A percentile compares a stretch with the other conserved stretches of the same genome.
Conservation (phyloP, 164 flowering plant species). For the Brasenia schreberi region DNA sequence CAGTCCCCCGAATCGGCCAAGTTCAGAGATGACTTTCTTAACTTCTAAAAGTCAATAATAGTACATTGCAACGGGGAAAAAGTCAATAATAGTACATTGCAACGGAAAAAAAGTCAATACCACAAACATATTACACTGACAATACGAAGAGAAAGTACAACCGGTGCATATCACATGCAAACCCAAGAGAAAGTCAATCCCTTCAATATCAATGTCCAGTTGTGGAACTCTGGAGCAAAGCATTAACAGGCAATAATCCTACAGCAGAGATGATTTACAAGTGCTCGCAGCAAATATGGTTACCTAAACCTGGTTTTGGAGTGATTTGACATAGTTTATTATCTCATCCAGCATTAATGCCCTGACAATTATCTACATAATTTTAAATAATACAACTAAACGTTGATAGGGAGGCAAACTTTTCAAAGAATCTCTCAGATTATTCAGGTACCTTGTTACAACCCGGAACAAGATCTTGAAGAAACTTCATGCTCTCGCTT, state of each 20-base stretch:
- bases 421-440: not conserved
- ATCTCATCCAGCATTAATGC: slow-evolving; percentile 86
- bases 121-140: not conserved
- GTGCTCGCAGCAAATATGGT: not conserved
- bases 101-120: not conserved
- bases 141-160: not conserved
- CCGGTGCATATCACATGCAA: not conserved
- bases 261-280: not conserved
- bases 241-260: too few relatives aligned
- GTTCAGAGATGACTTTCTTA: not conserved
- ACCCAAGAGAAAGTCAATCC: slow-evolving; percentile 31
- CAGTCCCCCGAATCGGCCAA: not conserved
- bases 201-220: slow-evolving; percentile 54
- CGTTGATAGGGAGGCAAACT: not conserved
- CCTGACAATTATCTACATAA: slow-evolving; percentile 61
- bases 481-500: not conserved
- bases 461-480: not conserved
- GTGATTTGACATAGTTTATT: slow-evolving; percentile 74
- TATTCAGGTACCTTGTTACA: not conserved
- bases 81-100: not conserved
- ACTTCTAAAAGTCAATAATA: not conserved
- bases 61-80: too few relatives aligned
- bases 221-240: slow-evolving; percentile 25
- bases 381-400: too few relatives aligned
- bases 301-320: slow-evolving; percentile 85